Evolutionary conservation across 1,139 yeast species (phyloP).

Genomic region (Magnusiomyces magnusii): DNA sequence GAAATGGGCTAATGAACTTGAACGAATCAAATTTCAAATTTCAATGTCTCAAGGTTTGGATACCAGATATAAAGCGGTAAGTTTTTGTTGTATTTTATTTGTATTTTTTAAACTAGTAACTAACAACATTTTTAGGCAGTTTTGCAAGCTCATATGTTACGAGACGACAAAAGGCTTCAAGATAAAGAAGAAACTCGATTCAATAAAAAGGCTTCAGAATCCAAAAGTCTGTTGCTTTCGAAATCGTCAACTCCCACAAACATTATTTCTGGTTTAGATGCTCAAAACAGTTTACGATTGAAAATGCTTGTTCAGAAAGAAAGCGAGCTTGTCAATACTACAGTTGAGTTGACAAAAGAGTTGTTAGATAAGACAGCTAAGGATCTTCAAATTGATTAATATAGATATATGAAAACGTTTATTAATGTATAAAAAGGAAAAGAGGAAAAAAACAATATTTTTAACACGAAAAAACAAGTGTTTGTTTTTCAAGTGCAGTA

Average conservation of each 20-base stretch:
- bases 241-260: neutral
- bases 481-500: too few species aligned
- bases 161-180: neutral
- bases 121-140: slow-evolving; percentile 2
- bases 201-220: neutral
- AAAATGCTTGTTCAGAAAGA: neutral
- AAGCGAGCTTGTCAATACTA: neutral
- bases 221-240: neutral
- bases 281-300: neutral
- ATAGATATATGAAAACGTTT: neutral
- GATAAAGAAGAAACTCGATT: neutral
- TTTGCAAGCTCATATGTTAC: neutral
- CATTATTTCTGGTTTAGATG: neutral
- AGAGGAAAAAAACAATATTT: neutral
- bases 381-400: neutral
- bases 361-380: neutral
- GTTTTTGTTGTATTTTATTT: slow-evolving; percentile 1
- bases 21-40: slow-evolving; percentile 23
- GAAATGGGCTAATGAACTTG: slow-evolving; percentile 41
- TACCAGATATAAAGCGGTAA: slow-evolving; percentile 17
- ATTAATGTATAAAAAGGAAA: neutral
- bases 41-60: slow-evolving; percentile 21
- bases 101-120: neutral
- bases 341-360: neutral
- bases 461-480: neutral